Base-by-base conservation (phyloP, 495 filamentous ascomycete species). In the Aspergillus conjunctus region DNA sequence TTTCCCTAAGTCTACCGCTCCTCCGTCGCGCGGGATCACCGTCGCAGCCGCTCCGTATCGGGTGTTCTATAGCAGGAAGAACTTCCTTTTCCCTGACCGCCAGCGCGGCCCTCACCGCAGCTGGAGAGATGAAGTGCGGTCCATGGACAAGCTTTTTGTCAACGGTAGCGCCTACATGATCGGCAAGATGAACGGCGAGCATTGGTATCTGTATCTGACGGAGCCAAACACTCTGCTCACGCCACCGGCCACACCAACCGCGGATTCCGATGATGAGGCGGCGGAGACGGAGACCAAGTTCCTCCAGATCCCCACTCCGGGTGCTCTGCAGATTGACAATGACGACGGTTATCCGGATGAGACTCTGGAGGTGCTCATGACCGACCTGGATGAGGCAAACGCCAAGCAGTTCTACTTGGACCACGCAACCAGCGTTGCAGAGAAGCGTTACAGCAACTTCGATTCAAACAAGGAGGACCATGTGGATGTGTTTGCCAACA, bases 91-190 rank as follows among this genome's bases (percentile, higher is more conserved):
- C 75, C 95, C 95, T 2, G 91, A 97, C 67, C 91, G 91, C 72
- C 95, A 99, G 77, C 89, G 80, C 18, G 92, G 93, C 34, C 95
- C 95, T 50, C 95, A 99, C 72, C 88, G 91, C 58, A 98, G 92
- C 85, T 99, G 95, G 95, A 87, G 91, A 64, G 87, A 97, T 66
- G 95, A 99, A 71, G 95, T 99, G 63, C 87, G 85, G 56, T 94
- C 85, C 61, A 81, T 99, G 60, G 95, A 99, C 77, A 85, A 86
- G 66, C 88, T 90, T 67, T 98, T 98, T 72, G 80, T 88, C 49
- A 89, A 90, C 57, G 95, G 95, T 44, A 98, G 93, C 73, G 95
- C 95, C 32, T 99, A 99, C 77, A 95, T 98, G 93, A 94, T 99
- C 62, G 95, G 95, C 64, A 97, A 96, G 75, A 97, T 98, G 92